Conservation (phyloP, 768 basidiomycete species). For the Trametes meyenii region DNA sequence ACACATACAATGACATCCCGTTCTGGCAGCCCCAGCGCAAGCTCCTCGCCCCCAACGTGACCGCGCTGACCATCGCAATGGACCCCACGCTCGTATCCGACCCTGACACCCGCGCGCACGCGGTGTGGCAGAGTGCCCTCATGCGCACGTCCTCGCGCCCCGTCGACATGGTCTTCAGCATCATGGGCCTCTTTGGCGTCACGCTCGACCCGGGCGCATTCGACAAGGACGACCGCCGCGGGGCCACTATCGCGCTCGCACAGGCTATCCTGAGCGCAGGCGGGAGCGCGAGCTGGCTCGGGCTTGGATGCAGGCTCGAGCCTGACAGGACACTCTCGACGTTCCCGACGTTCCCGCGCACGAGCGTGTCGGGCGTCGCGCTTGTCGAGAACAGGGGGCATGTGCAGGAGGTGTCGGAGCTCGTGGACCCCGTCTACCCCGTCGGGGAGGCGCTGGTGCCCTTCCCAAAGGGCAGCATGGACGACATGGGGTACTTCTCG, state of each 20-base stretch:
- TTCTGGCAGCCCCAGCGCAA: constrained; percentile 6
- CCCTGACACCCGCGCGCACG: constrained; percentile 1
- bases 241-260: constrained; percentile 16
- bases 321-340: constrained; percentile 6
- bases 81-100: constrained; percentile 1
- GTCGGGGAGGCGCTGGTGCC: constrained; percentile 9
- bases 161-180: constrained; percentile 19
- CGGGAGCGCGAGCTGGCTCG: constrained; percentile 19
- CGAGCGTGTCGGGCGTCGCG: constrained; percentile 3
- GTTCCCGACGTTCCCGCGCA: constrained; percentile 13
- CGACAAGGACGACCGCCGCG: constrained; percentile 3
- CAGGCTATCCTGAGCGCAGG: constrained; percentile 5
- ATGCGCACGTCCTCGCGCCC: constrained; percentile 20
- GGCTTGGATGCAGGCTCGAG: neutral
- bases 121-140: constrained; percentile 17
- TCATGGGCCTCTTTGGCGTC: constrained; percentile 22
- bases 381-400: neutral
- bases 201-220: constrained; percentile 2
- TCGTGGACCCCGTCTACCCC: constrained; percentile 3
- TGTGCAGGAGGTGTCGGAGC: constrained; percentile 4
- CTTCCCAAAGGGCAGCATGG: constrained; percentile 11
- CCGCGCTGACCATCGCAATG: constrained; percentile 4
- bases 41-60: constrained; percentile 2
- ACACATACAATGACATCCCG: constrained; percentile 1
- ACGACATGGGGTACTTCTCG: constrained; percentile 9